Percentiles rank a stretch among this genome's conserved stretches.
Conservation (phyloP, 73 alveolate species). For the Paramecium pentaurelia region DNA sequence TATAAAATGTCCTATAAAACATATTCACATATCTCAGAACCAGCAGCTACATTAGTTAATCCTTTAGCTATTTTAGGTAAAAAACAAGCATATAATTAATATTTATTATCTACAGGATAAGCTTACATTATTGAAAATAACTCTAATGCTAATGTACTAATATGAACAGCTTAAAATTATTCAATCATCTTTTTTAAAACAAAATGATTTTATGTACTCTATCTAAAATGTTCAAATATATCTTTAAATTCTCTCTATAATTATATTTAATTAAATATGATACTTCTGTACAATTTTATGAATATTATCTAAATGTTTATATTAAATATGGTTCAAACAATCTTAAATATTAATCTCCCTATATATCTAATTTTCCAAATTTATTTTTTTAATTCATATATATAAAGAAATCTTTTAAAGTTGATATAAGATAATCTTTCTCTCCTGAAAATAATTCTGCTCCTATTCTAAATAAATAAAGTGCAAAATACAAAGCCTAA, state of each 20-base stretch:
- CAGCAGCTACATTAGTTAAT: not conserved
- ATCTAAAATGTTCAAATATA: constrained; percentile 29
- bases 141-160: constrained; percentile 33
- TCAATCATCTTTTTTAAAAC: constrained; percentile 36
- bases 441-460: constrained; percentile 60
- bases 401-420: constrained; percentile 43
- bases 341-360: constrained; percentile 66
- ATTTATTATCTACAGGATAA: constrained; percentile 39
- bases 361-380: constrained; percentile 63
- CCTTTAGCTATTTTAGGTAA: constrained; percentile 59
- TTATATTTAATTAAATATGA: not conserved
- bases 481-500: constrained; percentile 45
- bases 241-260: constrained; percentile 54
- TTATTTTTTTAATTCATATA: constrained; percentile 52
- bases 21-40: constrained; percentile 51
- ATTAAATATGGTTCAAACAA: constrained; percentile 71
- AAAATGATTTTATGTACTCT: constrained; percentile 46
- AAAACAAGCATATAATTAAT: constrained; percentile 45
- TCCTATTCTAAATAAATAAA: constrained; percentile 47
- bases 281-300: constrained; percentile 57
- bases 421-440: constrained; percentile 24
- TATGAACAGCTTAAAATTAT: constrained; percentile 39
- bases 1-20: constrained; percentile 43
- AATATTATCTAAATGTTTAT: constrained; percentile 38
- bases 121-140: constrained; percentile 52